Base-by-base conservation (phyloP, 495 filamentous ascomycete species). In the Podospora tetraspora region DNA sequence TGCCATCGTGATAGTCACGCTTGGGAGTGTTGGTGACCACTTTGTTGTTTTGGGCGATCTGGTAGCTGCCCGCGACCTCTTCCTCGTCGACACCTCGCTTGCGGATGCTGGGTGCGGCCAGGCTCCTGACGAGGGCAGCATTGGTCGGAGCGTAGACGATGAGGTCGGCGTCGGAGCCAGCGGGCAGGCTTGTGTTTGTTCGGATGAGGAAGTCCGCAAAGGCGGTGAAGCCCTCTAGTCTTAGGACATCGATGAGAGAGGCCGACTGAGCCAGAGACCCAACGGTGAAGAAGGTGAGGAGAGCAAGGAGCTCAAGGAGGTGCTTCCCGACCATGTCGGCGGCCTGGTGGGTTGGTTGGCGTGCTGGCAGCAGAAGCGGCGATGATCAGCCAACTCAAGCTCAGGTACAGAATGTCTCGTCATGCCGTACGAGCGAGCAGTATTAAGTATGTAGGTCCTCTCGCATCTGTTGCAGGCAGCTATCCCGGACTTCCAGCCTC, bases 241-340 rank as follows among this genome's bases (percentile, higher is more conserved):
- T 37, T 19, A 68, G 60, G 1, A 62, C 66, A 21, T n/a, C 30
- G 32, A 68, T 27, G 9, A 68, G 43, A 37, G 65, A 67, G 19
- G 60, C 57, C 5, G 66, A 68, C 27, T 68, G 66, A 5, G 66
- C 66, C 10, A 63, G 43, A n/a, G 66, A 68, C 10, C 66, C 66
- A 56, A 30, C 52, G 30, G 43, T 19, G 43, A 67, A 56, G 1
- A 68, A 23, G 59, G 60, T 13, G 59, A 68, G 66, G n/a, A 68
- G 37, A 19, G 24, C 43, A 24, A 68, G 58, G 25, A 68, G 37
- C 43, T 22, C 12, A 12, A 60, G 9, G 11, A 52, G 43, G 43
- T 52, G 43, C 43, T 59, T 59, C 21, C 24, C 21, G 12, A 52
- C 64, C 64, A 66, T 59, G 9, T 32, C 58, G 21, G 62, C 10